Conservation (phyloP, 2,329 filamentous ascomycete genomes). For the Tolypocladium cylindrosporum region DNA sequence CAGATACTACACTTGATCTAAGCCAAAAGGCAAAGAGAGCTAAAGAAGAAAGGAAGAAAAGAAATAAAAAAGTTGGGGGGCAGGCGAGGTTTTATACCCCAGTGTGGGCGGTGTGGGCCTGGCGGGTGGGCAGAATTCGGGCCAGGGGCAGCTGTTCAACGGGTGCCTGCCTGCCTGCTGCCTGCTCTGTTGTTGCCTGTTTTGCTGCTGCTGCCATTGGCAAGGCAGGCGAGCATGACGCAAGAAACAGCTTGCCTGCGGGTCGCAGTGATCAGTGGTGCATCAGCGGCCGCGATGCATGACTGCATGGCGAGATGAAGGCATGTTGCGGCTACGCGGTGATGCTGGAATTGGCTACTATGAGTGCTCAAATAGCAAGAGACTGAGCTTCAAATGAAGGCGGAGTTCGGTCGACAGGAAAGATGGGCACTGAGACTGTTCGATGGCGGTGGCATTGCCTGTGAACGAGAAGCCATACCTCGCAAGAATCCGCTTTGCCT, state of each 20-base stretch:
- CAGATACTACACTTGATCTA: slow-evolving; percentile 95
- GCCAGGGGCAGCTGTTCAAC: neutral
- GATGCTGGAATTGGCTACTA: too few species aligned
- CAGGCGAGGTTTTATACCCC: slow-evolving; percentile 14
- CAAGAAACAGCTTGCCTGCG: neutral
- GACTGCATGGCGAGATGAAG: too few species aligned
- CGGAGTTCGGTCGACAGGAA: too few species aligned
- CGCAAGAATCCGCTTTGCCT: too few species aligned
- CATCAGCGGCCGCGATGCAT: too few species aligned
- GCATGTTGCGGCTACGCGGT: too few species aligned
- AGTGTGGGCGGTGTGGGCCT: slow-evolving; percentile 3
- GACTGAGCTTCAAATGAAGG: too few species aligned
- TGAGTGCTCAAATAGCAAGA: too few species aligned
- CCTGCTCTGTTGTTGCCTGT: neutral
- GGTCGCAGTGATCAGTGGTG: neutral
- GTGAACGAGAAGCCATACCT: too few species aligned
- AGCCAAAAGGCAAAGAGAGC: slow-evolving; percentile 50
- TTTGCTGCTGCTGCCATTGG: neutral
- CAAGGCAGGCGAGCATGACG: neutral
- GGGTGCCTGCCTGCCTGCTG: neutral
- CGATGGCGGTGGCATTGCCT: too few species aligned
- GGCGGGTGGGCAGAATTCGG: slow-evolving; percentile 3
- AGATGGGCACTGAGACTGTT: too few species aligned
- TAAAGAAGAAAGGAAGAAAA: slow-evolving; percentile 24
- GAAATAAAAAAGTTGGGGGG: slow-evolving; percentile 6